These are phyloP conservation scores for Ustilago trichophora DNA, from an alignment of 1,284 basidiomycete species.

Conservation along the genomic window DNA sequence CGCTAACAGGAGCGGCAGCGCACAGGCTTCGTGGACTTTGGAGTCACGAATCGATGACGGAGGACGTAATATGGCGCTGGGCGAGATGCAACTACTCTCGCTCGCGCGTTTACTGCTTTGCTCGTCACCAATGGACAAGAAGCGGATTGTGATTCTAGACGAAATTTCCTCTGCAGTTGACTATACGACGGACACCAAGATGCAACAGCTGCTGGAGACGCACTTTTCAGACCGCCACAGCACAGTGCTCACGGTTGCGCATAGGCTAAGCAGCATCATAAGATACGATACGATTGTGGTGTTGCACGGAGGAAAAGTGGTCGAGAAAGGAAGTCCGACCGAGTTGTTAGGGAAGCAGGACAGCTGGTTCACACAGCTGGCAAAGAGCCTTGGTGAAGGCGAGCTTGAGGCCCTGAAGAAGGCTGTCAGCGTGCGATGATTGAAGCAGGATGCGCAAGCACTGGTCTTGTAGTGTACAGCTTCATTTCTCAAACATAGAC, in stretches of 20 bases:
- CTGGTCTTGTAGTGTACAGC: too few species aligned
- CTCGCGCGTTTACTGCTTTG: constrained; percentile 65
- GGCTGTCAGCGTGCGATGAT: too few species aligned
- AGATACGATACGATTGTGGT: constrained; percentile 81
- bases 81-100: constrained; percentile 66
- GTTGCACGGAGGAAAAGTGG: constrained; percentile 77
- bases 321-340: constrained; percentile 76
- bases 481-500: too few species aligned
- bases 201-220: constrained; percentile 81
- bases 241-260: constrained; percentile 80
- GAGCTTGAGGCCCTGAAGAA: constrained; percentile 18
- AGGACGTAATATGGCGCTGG: constrained; percentile 63
- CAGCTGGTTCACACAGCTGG: constrained; percentile 75
- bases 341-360: constrained; percentile 71
- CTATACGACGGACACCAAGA: constrained; percentile 80
- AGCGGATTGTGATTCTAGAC: constrained; percentile 67
- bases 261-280: constrained; percentile 79
- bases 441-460: too few species aligned
- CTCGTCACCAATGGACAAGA: constrained; percentile 11
- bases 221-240: constrained; percentile 76
- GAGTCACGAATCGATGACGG: constrained; percentile 61
- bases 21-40: too few species aligned
- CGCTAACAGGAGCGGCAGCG: too few species aligned
- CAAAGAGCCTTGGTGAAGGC: constrained; percentile 26
- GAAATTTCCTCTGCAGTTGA: constrained; percentile 82